Base-by-base conservation (phyloP, 257 asterid species). In the Primulina tabacum region DNA sequence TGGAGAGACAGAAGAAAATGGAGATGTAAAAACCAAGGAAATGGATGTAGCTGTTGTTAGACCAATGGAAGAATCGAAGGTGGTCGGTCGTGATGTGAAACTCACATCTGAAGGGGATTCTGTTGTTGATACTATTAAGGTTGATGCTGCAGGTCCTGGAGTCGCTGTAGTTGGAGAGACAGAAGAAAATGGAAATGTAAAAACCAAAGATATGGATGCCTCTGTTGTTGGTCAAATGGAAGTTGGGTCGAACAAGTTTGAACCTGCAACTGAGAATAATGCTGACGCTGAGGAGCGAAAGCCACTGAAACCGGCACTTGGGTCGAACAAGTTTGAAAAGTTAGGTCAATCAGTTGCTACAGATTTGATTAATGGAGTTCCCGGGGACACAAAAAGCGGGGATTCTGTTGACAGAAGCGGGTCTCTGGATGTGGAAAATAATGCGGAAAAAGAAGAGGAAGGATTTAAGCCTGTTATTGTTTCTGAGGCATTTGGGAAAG, bases 31-130 rank as follows among this genome's bases (percentile, higher is more conserved):
- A 35, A 56, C 43, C 0, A 60, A 69, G 69, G 75, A 34, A 64
- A 40, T 65, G 38, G 76, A 47, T 73, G 74, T 38, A 32, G 43
- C 57, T n/a, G 78, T 40, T 58, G 69, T 12, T n/a, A 61, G 57
- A 61, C 60, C 57, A 35, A 47, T 67, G 17, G 78, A 60, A 53
- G 78, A 69, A 34, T 8, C 82, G 1, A 75, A 74, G 57, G 62
- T 30, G 71, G 79, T 57, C 74, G 76, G 76, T 67, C 60, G 66
- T 71, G 73, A 75, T 37, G 59, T 16, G 65, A 67, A 72, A 20
- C 24, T 69, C 29, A 71, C 75, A 9, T 28, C 80, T 18, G 80
- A 78, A 64, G 90, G 79, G 30, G 87, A 79, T 64, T 61, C 85
- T 26, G 77, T 76, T 62, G 79, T 68, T 47, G 82, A 74, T 65